These are phyloP conservation scores for Echria macrotheca DNA, from an alignment of 495 filamentous ascomycete genomes.

Conservation along the genomic window DNA sequence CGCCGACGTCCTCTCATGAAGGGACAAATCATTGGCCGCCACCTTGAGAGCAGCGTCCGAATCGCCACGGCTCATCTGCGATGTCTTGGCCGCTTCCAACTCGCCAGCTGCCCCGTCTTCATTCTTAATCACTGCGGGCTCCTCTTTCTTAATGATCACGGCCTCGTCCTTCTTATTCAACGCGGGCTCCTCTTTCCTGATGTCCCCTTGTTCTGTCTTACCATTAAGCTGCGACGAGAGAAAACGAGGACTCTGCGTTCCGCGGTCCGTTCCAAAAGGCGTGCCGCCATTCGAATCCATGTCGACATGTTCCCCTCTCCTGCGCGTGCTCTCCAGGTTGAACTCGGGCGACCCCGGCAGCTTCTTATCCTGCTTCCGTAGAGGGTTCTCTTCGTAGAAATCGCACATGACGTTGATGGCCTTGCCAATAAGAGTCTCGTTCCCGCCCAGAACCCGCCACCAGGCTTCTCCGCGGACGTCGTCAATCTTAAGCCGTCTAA, in stretches of 20 bases:
- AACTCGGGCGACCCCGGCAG: conserved; percentile 40
- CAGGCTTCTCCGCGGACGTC: conserved; percentile 76
- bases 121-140: not conserved
- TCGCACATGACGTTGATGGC: conserved; percentile 68
- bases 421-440: conserved; percentile 53
- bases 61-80: conserved; percentile 32
- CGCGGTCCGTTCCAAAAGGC: conserved; percentile 21
- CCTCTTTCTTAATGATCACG: not conserved
- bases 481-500: conserved; percentile 62
- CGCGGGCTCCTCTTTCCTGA: not conserved
- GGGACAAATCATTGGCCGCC: conserved; percentile 39
- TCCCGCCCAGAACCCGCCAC: conserved; percentile 71
- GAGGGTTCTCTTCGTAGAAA: conserved; percentile 66
- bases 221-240: not conserved
- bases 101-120: not conserved
- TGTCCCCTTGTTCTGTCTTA: not conserved
- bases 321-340: conserved; percentile 41
- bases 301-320: conserved; percentile 34
- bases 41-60: conserved; percentile 43
- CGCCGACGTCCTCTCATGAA: conserved; percentile 31
- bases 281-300: conserved; percentile 21
- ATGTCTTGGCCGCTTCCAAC: conserved; percentile 15
- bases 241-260: conserved; percentile 25
- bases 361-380: conserved; percentile 39
- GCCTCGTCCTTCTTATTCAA: conserved; percentile 12